Conservation (phyloP, 2,329 filamentous ascomycete species). For the Hymenoscyphus fructigenus region DNA sequence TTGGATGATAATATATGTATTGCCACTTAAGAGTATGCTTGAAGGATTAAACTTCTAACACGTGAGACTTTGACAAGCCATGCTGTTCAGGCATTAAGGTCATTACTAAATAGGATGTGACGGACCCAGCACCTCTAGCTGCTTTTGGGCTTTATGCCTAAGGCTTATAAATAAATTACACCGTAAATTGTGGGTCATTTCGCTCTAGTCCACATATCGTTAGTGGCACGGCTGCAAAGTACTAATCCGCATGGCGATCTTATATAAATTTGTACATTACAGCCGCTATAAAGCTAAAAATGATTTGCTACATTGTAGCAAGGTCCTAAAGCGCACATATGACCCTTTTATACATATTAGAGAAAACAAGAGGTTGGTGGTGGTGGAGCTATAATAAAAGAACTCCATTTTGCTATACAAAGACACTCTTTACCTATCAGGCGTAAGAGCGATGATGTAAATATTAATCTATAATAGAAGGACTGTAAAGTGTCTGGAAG, state of each 20-base stretch:
- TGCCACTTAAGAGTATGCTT: no score
- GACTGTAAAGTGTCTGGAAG: conserved; percentile 7
- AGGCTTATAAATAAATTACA: conserved; percentile 10
- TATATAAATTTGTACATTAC: conserved; percentile 7
- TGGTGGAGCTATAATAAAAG: conserved; percentile 6
- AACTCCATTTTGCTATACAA: conserved; percentile 6
- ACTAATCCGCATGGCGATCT: conserved; percentile 1
- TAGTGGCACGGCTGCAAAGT: conserved; percentile 4
- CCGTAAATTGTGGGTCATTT: conserved; percentile 9
- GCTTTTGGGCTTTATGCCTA: not conserved
- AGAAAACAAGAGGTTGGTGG: conserved; percentile 6
- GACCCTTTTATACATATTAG: conserved; percentile 7
- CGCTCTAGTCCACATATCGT: conserved; percentile 11
- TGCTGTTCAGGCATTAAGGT: conserved; percentile 2
- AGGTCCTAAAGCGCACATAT: conserved; percentile 6
- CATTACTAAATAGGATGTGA: conserved; percentile 11
- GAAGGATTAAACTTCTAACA: no score
- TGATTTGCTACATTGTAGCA: conserved; percentile 5
- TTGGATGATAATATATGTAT: no score
- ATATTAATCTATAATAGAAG: conserved; percentile 8
- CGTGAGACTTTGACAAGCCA: no score
- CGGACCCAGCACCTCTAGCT: conserved; percentile 6
- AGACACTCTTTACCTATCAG: conserved; percentile 8
- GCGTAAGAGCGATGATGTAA: conserved; percentile 7
- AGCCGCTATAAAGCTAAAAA: conserved; percentile 11